Conservation (phyloP, 2,329 filamentous ascomycete genomes). For the Claviceps digitariae region DNA sequence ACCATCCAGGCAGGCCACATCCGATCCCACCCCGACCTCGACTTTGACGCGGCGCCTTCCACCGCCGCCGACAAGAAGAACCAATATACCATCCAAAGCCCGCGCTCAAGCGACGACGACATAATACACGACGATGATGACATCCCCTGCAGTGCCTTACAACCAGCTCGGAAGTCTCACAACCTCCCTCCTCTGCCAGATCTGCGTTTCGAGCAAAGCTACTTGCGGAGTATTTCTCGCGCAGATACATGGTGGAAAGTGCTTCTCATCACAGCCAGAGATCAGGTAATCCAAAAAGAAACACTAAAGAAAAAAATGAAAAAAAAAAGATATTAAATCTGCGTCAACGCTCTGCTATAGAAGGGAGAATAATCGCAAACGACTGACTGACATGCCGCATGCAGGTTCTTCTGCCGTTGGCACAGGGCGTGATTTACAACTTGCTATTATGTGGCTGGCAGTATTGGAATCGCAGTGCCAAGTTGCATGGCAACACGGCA, state of each 20-base stretch:
- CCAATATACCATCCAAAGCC: constrained; percentile 13
- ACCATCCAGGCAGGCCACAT: constrained; percentile 72
- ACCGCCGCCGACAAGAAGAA: constrained; percentile 52
- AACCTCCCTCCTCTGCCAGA: constrained; percentile 61
- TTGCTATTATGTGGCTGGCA: constrained; percentile 77
- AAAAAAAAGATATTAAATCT: background rate
- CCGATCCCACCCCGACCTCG: constrained; percentile 54
- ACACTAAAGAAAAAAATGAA: background rate
- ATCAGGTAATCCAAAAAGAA: constrained; percentile 50
- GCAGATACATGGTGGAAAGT: constrained; percentile 72
- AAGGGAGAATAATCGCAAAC: no score
- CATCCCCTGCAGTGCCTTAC: constrained; percentile 53
- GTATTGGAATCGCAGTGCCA: constrained; percentile 70
- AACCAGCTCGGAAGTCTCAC: constrained; percentile 32
- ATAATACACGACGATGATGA: constrained; percentile 48
- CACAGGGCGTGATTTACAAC: constrained; percentile 84
- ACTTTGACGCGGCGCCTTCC: constrained; percentile 67
- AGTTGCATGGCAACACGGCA: constrained; percentile 60
- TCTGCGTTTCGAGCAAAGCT: constrained; percentile 94
- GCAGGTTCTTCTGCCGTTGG: constrained; percentile 70
- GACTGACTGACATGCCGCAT: constrained; percentile 3
- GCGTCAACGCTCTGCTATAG: background rate
- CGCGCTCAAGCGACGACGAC: constrained; percentile 12
- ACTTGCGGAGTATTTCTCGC: constrained; percentile 73
- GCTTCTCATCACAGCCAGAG: constrained; percentile 69